These are phyloP conservation scores for Pichia exigua DNA, from an alignment of 805 yeast species.

Conservation along the genomic window DNA sequence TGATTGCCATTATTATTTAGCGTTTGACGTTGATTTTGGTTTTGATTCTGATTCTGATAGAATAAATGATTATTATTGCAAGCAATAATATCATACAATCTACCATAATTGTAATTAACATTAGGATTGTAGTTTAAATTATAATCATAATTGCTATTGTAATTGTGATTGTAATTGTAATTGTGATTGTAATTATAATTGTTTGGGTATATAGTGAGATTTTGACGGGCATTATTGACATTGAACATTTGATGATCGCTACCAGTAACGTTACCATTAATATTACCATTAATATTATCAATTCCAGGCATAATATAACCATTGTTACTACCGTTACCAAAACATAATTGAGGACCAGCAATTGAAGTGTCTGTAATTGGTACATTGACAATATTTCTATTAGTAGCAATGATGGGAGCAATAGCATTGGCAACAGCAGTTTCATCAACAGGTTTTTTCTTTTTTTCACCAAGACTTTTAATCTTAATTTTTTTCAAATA, in stretches of 20 bases:
- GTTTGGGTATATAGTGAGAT: not conserved
- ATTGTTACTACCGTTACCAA: no score
- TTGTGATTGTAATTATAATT: not conserved
- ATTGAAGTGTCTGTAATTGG: no score
- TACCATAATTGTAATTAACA: not conserved
- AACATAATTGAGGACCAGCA: no score
- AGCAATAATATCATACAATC: not conserved
- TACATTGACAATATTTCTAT: not conserved
- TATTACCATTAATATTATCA: not conserved
- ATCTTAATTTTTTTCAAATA: slow-evolving; percentile 11
- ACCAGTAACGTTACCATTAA: not conserved
- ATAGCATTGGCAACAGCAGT: not conserved
- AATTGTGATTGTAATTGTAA: not conserved
- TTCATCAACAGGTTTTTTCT: not conserved
- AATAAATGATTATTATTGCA: not conserved
- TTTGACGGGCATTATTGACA: not conserved
- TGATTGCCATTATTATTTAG: not conserved
- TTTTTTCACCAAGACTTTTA: slow-evolving; percentile 5
- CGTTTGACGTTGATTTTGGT: no score
- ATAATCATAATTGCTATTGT: not conserved
- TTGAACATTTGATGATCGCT: not conserved
- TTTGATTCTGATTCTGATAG: not conserved
- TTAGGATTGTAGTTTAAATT: not conserved
- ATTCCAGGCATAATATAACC: not conserved
- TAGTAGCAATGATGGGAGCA: not conserved